Conservation (phyloP, 148 eudicot genomes). For the Cornus florida region DNA sequence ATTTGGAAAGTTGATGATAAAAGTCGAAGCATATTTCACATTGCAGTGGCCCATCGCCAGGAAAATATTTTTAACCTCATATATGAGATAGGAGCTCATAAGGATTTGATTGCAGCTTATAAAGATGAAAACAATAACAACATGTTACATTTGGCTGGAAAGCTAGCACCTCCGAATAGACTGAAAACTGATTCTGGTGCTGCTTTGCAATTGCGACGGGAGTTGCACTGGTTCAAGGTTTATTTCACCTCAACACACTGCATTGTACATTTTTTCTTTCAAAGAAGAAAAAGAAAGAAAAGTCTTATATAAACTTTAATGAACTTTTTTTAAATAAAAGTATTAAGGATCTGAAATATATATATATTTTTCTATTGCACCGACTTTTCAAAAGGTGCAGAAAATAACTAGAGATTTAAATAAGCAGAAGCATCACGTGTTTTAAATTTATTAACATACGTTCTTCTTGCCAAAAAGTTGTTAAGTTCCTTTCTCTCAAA, state of each 20-base stretch:
- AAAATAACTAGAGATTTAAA: not conserved
- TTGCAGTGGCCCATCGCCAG: constrained; percentile 30
- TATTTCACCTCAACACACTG: not conserved
- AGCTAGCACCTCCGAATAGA: constrained; percentile 17
- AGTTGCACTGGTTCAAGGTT: constrained; percentile 32
- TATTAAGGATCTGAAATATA: not conserved
- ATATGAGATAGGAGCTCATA: constrained; percentile 17
- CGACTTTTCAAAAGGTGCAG: not conserved
- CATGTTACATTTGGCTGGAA: constrained; percentile 41
- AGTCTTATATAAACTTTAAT: not conserved
- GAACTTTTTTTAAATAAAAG: not conserved
- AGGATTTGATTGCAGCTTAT: constrained; percentile 14
- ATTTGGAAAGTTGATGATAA: constrained; percentile 26
- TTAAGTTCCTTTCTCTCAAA: not conserved
- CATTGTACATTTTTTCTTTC: not conserved
- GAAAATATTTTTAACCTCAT: constrained; percentile 29
- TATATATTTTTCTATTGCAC: not conserved
- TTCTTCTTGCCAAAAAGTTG: not conserved
- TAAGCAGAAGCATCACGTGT: no score
- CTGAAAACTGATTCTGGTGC: constrained; percentile 30
- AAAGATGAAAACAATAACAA: constrained; percentile 3
- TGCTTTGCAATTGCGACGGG: constrained; percentile 38
- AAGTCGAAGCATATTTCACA: constrained; percentile 24
- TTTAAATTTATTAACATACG: not conserved
- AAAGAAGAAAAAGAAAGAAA: no score